Percentiles rank a stretch among this genome's conserved stretches.
These are phyloP conservation scores for Afroboletus lepidellus DNA, from an alignment of 1,284 basidiomycete species.

Conservation along the genomic window DNA sequence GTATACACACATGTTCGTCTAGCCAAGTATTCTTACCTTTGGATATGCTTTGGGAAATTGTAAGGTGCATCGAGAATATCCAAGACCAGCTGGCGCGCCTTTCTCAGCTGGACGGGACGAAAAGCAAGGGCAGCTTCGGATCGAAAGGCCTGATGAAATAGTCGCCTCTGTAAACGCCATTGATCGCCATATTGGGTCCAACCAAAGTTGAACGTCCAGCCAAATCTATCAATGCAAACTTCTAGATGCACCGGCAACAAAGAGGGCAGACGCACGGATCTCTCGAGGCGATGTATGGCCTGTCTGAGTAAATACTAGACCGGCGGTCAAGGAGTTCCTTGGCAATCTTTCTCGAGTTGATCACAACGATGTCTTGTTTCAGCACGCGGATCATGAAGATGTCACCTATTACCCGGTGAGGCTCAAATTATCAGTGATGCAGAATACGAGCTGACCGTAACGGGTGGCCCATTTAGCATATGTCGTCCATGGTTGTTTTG, in stretches of 20 bases:
- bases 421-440: neutral
- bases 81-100: constrained; percentile 18
- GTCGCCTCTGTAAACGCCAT: constrained; percentile 26
- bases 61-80: constrained; percentile 19
- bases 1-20: neutral
- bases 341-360: constrained; percentile 23
- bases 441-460: constrained; percentile 15
- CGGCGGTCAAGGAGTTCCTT: constrained; percentile 27
- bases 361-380: constrained; percentile 24
- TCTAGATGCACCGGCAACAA: neutral
- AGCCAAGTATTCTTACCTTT: constrained; percentile 5
- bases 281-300: constrained; percentile 23
- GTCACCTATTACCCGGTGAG: constrained; percentile 16
- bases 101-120: constrained; percentile 23
- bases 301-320: constrained; percentile 28
- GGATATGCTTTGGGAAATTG: constrained; percentile 20
- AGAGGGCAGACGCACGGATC: constrained; percentile 16
- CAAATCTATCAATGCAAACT: constrained; percentile 19
- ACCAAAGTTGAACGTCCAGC: constrained; percentile 25
- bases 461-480: constrained; percentile 21
- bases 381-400: constrained; percentile 24
- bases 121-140: constrained; percentile 17
- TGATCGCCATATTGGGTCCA: constrained; percentile 19
- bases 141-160: constrained; percentile 32
- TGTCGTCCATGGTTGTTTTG: constrained; percentile 20